These are phyloP conservation scores for Nicotiana sylvestris DNA, from an alignment of 257 asterid genomes.

Conservation along the genomic window DNA sequence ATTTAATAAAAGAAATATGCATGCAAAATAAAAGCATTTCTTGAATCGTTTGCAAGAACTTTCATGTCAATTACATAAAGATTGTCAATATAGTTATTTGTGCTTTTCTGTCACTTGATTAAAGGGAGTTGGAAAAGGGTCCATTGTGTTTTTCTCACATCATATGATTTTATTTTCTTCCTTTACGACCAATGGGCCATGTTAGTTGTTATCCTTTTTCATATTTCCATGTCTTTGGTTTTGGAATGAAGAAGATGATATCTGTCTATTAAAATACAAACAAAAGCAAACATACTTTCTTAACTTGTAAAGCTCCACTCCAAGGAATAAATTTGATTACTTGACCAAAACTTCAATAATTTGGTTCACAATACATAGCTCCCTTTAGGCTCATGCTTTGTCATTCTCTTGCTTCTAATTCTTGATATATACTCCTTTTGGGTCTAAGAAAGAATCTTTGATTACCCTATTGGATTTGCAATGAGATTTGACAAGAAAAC, in stretches of 20 bases:
- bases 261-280: neutral
- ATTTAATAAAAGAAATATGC: neutral
- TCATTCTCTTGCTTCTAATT: neutral
- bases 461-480: neutral
- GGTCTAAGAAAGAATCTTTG: neutral
- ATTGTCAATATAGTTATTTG: too few species aligned
- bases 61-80: neutral
- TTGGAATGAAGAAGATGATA: neutral
- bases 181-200: neutral
- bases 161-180: neutral
- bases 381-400: neutral
- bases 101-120: neutral
- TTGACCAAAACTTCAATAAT: neutral
- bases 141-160: neutral
- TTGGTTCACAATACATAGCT: neutral
- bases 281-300: conserved; percentile 5
- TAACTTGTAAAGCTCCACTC: neutral
- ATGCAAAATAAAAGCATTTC: neutral
- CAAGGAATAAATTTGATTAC: neutral
- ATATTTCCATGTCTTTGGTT: neutral
- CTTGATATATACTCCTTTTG: neutral
- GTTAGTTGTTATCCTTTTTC: neutral
- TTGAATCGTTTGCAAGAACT: neutral
- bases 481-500: neutral
- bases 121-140: conserved; percentile 10